phyloP scores from a whole-genome alignment of 2,329 filamentous ascomycete species.

The Teratosphaeria epicoccoides region DNA sequence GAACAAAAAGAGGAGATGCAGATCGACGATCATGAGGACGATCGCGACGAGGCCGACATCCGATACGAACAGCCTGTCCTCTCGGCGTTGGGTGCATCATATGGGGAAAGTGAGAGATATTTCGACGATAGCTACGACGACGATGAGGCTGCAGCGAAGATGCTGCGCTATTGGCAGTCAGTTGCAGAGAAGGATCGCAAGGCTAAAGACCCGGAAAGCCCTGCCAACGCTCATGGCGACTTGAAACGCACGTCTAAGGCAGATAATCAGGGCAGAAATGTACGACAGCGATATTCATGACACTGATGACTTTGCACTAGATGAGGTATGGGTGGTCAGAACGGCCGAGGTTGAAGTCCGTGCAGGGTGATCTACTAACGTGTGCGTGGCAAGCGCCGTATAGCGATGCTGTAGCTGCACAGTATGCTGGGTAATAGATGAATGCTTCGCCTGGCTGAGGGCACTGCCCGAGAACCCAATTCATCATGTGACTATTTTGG shows the following conservation, averaged over 20 bases:
- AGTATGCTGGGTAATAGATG: no score
- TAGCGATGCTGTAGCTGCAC: no score
- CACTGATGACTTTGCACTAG: no score
- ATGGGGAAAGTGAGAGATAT: no score
- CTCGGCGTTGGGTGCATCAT: not conserved
- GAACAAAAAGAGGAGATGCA: not conserved
- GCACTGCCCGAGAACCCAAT: no score
- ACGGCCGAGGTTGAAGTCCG: no score
- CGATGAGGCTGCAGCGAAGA: not conserved
- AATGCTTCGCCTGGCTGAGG: no score
- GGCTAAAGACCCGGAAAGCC: not conserved
- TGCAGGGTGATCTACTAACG: no score
- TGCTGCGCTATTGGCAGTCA: not conserved
- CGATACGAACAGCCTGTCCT: not conserved
- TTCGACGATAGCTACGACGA: not conserved
- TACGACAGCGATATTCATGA: not conserved
- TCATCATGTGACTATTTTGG: no score
- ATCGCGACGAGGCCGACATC: not conserved
- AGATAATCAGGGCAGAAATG: not conserved
- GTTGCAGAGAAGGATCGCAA: not conserved
- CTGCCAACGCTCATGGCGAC: no score
- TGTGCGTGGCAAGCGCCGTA: no score
- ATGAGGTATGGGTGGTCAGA: no score
- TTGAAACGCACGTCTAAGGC: not conserved
- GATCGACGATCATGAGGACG: not conserved